phyloP scores from a whole-genome alignment of 139 green algal genomes.

The Asterochloris sp. region DNA sequence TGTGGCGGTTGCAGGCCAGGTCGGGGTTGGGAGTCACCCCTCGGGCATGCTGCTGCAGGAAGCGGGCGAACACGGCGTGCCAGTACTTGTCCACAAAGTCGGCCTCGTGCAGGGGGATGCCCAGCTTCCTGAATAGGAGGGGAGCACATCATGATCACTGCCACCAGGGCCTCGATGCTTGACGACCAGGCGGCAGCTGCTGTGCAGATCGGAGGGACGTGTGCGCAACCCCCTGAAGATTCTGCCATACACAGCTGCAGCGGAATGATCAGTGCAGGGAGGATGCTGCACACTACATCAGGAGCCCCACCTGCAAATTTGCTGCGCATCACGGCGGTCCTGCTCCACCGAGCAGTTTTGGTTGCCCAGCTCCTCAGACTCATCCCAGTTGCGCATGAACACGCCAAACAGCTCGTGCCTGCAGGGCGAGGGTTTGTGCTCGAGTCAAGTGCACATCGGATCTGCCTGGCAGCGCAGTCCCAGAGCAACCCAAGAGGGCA shows the following conservation, averaged over 20 bases:
- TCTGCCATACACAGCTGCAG: too few species aligned
- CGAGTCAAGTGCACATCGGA: too few species aligned
- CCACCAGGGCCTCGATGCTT: too few species aligned
- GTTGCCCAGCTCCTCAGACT: conserved; percentile 63
- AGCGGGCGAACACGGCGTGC: conserved; percentile 69
- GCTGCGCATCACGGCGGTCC: conserved; percentile 30
- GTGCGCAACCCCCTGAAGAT: too few species aligned
- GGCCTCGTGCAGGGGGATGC: conserved; percentile 62
- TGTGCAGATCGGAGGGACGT: too few species aligned
- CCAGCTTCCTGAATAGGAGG: conserved; percentile 26
- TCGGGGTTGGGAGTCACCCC: conserved; percentile 85
- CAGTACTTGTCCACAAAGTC: conserved; percentile 78
- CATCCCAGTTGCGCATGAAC: conserved; percentile 86
- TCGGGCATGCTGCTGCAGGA: conserved; percentile 32
- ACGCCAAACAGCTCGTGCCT: conserved; percentile 57
- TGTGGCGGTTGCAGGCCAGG: conserved; percentile 78
- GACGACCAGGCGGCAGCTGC: too few species aligned
- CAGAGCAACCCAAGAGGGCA: too few species aligned
- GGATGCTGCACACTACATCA: too few species aligned
- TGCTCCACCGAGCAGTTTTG: conserved; percentile 42
- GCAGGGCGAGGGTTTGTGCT: background rate
- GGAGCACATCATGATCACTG: too few species aligned
- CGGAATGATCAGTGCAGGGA: too few species aligned
- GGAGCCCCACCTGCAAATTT: conserved; percentile 23
- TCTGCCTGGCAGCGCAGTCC: too few species aligned